A percentile compares a stretch with the other conserved stretches of the same genome.
These are phyloP conservation scores for Colletotrichum coccodes DNA, from an alignment of 2,329 filamentous ascomycete species.

Conservation along the genomic window DNA sequence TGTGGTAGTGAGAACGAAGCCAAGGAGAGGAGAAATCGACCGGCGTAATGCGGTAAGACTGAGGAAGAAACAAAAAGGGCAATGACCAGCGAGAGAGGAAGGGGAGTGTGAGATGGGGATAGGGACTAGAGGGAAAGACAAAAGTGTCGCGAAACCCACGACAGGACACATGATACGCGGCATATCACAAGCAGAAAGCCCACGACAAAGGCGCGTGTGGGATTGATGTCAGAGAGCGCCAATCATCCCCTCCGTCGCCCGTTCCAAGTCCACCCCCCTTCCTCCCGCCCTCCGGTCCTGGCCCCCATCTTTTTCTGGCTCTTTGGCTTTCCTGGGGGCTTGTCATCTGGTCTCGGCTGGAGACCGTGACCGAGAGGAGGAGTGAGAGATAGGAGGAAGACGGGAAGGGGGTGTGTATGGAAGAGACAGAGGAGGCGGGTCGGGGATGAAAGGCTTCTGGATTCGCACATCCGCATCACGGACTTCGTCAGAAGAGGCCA, in stretches of 20 bases:
- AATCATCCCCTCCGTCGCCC: neutral
- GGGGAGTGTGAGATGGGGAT: neutral
- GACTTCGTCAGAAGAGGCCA: neutral
- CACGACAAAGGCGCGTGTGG: neutral
- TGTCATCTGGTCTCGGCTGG: neutral
- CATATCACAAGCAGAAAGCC: neutral
- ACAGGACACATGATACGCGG: neutral
- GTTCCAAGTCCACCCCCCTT: neutral
- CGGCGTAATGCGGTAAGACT: conserved; percentile 31
- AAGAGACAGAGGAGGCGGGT: neutral
- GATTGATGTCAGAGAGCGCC: neutral
- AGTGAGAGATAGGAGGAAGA: neutral
- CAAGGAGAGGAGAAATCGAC: neutral
- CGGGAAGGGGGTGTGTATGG: neutral
- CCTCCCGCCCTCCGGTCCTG: neutral
- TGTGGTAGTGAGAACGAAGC: neutral
- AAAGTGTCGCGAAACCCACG: neutral
- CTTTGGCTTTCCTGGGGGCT: neutral
- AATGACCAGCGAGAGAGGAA: neutral
- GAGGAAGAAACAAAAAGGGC: neutral
- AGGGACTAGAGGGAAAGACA: neutral
- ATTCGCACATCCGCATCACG: conserved; percentile 1
- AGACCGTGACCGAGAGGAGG: neutral
- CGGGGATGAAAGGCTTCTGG: neutral
- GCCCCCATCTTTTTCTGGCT: neutral